Base-by-base conservation (phyloP, 2,329 filamentous ascomycete genomes). In the Ophiostoma sp. region DNA sequence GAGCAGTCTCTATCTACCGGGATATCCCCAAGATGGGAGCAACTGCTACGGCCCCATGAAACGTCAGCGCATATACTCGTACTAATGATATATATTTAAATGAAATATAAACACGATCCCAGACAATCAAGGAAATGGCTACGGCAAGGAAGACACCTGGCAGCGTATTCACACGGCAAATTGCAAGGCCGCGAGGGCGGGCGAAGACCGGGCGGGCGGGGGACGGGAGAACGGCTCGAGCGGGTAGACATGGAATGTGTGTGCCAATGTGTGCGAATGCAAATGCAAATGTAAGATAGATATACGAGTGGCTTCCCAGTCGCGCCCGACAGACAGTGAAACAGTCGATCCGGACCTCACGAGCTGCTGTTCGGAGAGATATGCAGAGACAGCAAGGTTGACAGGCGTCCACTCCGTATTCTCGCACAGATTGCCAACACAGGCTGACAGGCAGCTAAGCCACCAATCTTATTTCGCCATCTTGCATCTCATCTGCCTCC, bases 31-130 rank as follows among this genome's bases (percentile, higher is more conserved):
- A 27, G 45, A 47, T 18, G 47, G 47, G 47, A 27, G 47, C 12
- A 52, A 52, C 18, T 55, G 49, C 49, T 55, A 55, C 49, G 49
- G 49, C 14, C 18, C 49, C 12, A 55, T 55, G 49, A 18, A 55
- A 55, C 49, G 49, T 55, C n/a, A 27, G 49, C 4, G 4, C 7
- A 27, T 12, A 47, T 14, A n/a, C n/a, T n/a, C n/a, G n/a, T n/a
- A n/a, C n/a, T n/a, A 47, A 5, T 27, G 27, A 9, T 55, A 55
- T 49, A 18, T 27, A 55, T 52, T 3, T 55, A 55, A 7, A 14
- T 55, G 11, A 9, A 49, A 49, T 16, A 49, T 49, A 49, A n/a
- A 27, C 2, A 27, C 27, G 27, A 27, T 27, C 27, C 27, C 27
- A 27, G 14, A 27, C 7, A 55, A 55, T 55, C 49, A 55, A 55